Evolutionary conservation across 2,329 filamentous ascomycete species (phyloP).

Genomic region (Torrubiella hemipterigena): DNA sequence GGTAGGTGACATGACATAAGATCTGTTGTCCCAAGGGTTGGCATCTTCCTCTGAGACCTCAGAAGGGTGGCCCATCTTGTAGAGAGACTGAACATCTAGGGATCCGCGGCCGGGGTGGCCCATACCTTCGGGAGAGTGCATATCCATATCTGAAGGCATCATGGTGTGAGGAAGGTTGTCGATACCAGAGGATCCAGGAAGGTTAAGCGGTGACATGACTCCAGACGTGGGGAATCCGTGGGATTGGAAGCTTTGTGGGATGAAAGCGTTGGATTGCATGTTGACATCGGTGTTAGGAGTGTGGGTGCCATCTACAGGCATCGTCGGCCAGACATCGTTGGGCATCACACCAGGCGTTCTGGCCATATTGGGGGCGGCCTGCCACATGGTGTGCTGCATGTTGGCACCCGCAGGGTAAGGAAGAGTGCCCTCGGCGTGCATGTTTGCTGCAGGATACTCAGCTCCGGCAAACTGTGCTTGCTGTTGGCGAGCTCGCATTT

Average conservation of each 20-base stretch:
- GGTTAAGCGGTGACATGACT: not conserved
- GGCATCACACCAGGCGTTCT: conserved; percentile 4
- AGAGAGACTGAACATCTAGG: not conserved
- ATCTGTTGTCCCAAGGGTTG: conserved; percentile 6
- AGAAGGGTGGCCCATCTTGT: conserved; percentile 1
- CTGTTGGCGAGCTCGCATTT: conserved; percentile 7
- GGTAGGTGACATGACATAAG: conserved; percentile 5
- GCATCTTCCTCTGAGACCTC: conserved; percentile 5
- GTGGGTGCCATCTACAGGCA: conserved; percentile 1
- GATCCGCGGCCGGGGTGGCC: not conserved
- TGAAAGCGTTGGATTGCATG: conserved; percentile 4
- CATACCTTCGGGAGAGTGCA: not conserved
- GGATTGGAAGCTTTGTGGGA: too few species aligned
- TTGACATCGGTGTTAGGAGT: conserved; percentile 1
- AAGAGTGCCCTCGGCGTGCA: too few species aligned
- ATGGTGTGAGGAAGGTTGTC: not conserved
- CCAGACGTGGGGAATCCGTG: too few species aligned
- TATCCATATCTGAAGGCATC: not conserved
- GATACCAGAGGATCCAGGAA: not conserved
- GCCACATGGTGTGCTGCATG: conserved; percentile 4
- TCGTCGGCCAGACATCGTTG: conserved; percentile 5
- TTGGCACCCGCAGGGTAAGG: too few species aligned
- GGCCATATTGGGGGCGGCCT: conserved; percentile 2
- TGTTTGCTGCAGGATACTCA: conserved; percentile 4
- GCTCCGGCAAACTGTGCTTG: conserved; percentile 4